phyloP scores from a whole-genome alignment of 2,329 filamentous ascomycete genomes.

The Zasmidium cellare region DNA sequence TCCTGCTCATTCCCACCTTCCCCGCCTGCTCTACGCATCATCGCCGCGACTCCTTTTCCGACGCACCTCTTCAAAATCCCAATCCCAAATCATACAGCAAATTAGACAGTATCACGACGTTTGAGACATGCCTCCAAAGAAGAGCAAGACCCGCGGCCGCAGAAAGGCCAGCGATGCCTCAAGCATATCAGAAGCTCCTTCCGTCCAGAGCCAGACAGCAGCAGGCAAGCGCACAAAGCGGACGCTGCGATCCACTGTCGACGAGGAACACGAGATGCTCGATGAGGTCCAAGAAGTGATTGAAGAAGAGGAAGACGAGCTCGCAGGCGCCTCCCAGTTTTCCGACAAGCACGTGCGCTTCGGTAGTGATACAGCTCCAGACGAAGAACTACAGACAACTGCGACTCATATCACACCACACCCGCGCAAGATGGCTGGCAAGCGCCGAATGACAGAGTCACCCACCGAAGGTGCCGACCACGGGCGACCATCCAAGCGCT shows the following conservation, averaged over 20 bases:
- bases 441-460: constrained; percentile 34
- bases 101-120: neutral
- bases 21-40: too few species aligned
- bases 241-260: neutral
- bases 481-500: constrained; percentile 14
- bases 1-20: too few species aligned
- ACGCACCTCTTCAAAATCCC: neutral
- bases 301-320: constrained; percentile 27
- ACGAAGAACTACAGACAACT: constrained; percentile 23
- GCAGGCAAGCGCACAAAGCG: neutral
- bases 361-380: constrained; percentile 19
- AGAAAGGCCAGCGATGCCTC: constrained; percentile 10
- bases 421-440: constrained; percentile 31
- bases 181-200: neutral
- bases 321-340: constrained; percentile 10
- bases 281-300: constrained; percentile 17
- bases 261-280: constrained; percentile 9
- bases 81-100: neutral
- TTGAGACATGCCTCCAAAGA: constrained; percentile 8
- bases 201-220: neutral
- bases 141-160: constrained; percentile 5
- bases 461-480: constrained; percentile 16
- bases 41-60: too few species aligned
- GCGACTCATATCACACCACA: constrained; percentile 36
- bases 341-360: constrained; percentile 33